These are phyloP conservation scores for Paracamarosporium sp. DNA, from an alignment of 2,329 filamentous ascomycete genomes.

Conservation along the genomic window DNA sequence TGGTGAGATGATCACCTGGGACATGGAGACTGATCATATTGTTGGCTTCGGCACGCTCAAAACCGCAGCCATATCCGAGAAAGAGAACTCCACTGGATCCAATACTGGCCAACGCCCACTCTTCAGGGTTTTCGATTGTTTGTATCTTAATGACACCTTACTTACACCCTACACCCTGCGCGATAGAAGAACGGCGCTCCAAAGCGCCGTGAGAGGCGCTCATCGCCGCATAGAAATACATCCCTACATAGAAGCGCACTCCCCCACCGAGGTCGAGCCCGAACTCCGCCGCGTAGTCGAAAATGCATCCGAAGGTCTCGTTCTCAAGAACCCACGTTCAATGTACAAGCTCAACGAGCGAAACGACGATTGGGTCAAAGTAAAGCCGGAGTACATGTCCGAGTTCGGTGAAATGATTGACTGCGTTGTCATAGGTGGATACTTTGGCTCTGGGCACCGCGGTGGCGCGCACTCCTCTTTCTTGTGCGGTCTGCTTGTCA, in stretches of 20 bases:
- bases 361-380: slow-evolving; percentile 97
- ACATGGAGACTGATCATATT: slow-evolving; percentile 81
- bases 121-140: slow-evolving; percentile 87
- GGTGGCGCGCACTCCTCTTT: slow-evolving; percentile 86
- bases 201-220: slow-evolving; percentile 72
- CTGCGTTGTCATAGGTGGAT: slow-evolving; percentile 87
- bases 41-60: slow-evolving; percentile 93
- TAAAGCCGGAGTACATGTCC: slow-evolving; percentile 98
- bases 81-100: slow-evolving; percentile 69
- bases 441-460: slow-evolving; percentile 85
- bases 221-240: slow-evolving; percentile 85
- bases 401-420: slow-evolving; percentile 95
- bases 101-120: slow-evolving; percentile 73
- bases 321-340: slow-evolving; percentile 91
- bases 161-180: slow-evolving; percentile 83
- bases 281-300: slow-evolving; percentile 82
- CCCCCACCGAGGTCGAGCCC: slow-evolving; percentile 76
- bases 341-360: slow-evolving; percentile 86
- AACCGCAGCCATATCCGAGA: slow-evolving; percentile 81
- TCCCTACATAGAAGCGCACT: slow-evolving; percentile 69
- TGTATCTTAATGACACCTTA: slow-evolving; percentile 82
- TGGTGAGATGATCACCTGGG: slow-evolving; percentile 99
- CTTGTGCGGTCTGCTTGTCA: slow-evolving; percentile 83
- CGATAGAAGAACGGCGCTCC: slow-evolving; percentile 78
- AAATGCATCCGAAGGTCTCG: slow-evolving; percentile 85